Evolutionary conservation across 208 protist genomes (phyloP), one percentile per base, ranked within the genome.

Genomic region (Leishmania tropica): DNA sequence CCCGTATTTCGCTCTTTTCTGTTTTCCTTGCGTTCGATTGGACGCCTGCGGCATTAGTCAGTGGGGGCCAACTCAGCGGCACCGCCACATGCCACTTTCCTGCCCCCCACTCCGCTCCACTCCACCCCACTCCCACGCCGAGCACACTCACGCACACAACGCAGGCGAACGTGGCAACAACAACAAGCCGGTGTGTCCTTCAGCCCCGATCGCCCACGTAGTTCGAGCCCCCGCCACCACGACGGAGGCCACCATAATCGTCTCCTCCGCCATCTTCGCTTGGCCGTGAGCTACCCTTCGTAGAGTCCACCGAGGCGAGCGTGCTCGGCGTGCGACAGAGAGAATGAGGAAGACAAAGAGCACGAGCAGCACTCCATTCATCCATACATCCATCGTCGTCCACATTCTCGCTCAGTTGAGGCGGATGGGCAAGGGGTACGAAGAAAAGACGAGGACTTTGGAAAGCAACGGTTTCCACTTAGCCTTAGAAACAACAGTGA

Each of bases 121-220:
- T 35, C 2, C 21, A 64, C 28, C 0, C n/a, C 28, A 31, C 28
- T 3, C 4, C 62, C 51, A 80, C 8, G 37, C 56, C 75, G 1
- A 35, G 48, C 75, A 78, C 19, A 65, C 37, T 68, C 75, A 68
- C 56, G 15, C 74, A 78, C 74, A 51, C 31, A 67, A 37, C 60
- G 31, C 31, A 68, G 58, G 58, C 58, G 21, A 64, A 64, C n/a
- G n/a, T 6, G n/a, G 31, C 62, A 68, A 37, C 7, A 37, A 31
- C 6, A 64, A 5, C 28, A 40, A 68, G 24, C 13, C 0, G 13
- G 31, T 68, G 31, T 68, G 62, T 40, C n/a, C 10, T 13, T 40
- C 62, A 35, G 62, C 4, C 31, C 62, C 28, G 62, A 68, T 40
- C 31, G 31, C 62, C 28, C 17, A 31, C 62, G 7, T 31, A 37